Conservation (phyloP, 441 rosid genomes). For the Populus tomentosa region DNA sequence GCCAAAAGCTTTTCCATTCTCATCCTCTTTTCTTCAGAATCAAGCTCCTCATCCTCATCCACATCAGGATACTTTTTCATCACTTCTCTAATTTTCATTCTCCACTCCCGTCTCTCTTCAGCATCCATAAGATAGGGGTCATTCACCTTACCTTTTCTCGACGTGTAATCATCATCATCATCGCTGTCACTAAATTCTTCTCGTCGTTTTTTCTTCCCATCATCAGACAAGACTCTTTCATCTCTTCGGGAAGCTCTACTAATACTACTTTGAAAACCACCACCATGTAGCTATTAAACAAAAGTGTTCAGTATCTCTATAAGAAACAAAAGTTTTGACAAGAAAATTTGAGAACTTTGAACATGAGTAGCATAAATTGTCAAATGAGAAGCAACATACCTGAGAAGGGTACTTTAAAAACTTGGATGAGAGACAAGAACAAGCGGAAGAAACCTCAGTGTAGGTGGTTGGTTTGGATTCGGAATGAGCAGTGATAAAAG, state of each 20-base stretch:
- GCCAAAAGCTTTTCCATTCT: constrained; percentile 72
- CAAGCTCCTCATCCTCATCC: constrained; percentile 55
- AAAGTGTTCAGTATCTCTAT: neutral
- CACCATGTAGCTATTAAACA: constrained; percentile 22
- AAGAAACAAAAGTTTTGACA: neutral
- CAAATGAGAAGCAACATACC: constrained; percentile 22
- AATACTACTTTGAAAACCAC: constrained; percentile 19
- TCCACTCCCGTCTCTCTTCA: constrained; percentile 79
- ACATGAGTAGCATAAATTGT: neutral
- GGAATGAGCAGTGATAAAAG: constrained; percentile 6
- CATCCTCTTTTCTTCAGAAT: constrained; percentile 56
- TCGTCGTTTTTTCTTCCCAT: constrained; percentile 39
- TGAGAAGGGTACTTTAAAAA: constrained; percentile 15
- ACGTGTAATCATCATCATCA: constrained; percentile 23
- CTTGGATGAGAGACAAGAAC: constrained; percentile 15
- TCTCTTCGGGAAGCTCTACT: constrained; percentile 33
- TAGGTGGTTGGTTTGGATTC: constrained; percentile 2
- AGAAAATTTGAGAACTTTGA: neutral
- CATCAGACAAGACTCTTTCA: constrained; percentile 28
- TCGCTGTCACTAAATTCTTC: constrained; percentile 40
- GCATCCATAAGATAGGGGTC: constrained; percentile 49
- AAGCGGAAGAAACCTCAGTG: constrained; percentile 12
- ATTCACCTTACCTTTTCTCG: constrained; percentile 19
- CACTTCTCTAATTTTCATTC: constrained; percentile 68
- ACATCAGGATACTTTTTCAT: constrained; percentile 45